Percentiles rank a stretch among this genome's conserved stretches.
phyloP scores from a whole-genome alignment of 1,284 basidiomycete species.

The Erythrobasidium hasegawianum region DNA sequence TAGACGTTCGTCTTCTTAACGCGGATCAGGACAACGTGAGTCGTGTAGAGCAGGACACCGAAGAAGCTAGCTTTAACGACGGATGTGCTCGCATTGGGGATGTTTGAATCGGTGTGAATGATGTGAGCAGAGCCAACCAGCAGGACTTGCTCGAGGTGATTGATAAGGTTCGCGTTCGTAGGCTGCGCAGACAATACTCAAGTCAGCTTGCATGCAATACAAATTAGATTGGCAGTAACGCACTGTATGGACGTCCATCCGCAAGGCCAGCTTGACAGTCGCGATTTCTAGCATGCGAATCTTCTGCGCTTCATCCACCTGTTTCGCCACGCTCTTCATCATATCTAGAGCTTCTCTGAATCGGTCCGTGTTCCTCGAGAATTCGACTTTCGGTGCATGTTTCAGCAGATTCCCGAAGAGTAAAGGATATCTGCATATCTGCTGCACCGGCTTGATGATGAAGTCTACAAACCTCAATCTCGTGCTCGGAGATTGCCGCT shows the following conservation, averaged over 20 bases:
- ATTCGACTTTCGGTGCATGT: slow-evolving; percentile 31
- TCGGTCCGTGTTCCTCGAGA: slow-evolving; percentile 7
- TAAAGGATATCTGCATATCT: slow-evolving; percentile 46
- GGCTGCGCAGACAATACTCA: slow-evolving; percentile 22
- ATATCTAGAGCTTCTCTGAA: slow-evolving; percentile 12
- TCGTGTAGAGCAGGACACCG: slow-evolving; percentile 79
- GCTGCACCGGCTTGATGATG: slow-evolving; percentile 47
- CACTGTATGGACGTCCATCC: slow-evolving; percentile 42
- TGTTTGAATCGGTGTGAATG: slow-evolving; percentile 32
- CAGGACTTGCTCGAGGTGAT: slow-evolving; percentile 40
- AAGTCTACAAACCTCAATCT: slow-evolving; percentile 44
- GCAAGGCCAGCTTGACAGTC: slow-evolving; percentile 38
- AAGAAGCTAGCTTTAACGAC: slow-evolving; percentile 73
- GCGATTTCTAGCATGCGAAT: slow-evolving; percentile 40
- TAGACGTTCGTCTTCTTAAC: slow-evolving; percentile 70
- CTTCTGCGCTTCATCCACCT: slow-evolving; percentile 40
- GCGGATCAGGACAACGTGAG: slow-evolving; percentile 81
- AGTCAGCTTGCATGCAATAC: background rate
- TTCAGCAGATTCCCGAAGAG: slow-evolving; percentile 43
- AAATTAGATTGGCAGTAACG: no score
- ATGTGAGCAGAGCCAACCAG: slow-evolving; percentile 42
- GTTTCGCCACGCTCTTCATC: slow-evolving; percentile 32
- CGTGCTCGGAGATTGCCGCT: slow-evolving; percentile 30
- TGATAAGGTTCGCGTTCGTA: slow-evolving; percentile 38
- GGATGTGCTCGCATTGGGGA: slow-evolving; percentile 23